Conservation (phyloP, 306 rosid genomes). For the Dryas octopetala region DNA sequence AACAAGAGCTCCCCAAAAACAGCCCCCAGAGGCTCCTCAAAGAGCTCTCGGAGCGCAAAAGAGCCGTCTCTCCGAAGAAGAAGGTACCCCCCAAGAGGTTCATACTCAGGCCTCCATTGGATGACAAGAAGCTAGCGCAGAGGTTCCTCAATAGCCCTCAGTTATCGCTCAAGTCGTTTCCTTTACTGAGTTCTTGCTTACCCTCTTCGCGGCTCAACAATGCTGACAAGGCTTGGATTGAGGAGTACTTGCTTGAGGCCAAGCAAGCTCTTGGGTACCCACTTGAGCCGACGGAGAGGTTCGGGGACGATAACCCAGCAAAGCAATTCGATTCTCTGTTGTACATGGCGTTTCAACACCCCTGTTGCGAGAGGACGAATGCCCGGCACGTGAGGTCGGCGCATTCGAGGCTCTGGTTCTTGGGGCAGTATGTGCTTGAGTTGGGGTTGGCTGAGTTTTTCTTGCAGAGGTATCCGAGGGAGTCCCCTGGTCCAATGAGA, state of each 20-base stretch:
- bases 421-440: constrained; percentile 88
- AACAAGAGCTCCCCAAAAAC: constrained; percentile 62
- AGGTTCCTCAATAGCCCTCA: constrained; percentile 92
- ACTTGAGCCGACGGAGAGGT: constrained; percentile 66
- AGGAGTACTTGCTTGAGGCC: constrained; percentile 86
- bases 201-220: constrained; percentile 81
- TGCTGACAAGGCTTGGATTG: constrained; percentile 84
- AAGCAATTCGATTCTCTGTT: constrained; percentile 78
- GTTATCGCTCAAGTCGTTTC: constrained; percentile 74
- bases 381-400: constrained; percentile 76
- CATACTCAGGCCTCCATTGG: constrained; percentile 78
- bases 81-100: constrained; percentile 65
- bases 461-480: constrained; percentile 95
- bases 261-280: constrained; percentile 95
- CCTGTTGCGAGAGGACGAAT: constrained; percentile 74
- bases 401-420: constrained; percentile 76
- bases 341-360: constrained; percentile 97
- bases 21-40: constrained; percentile 87
- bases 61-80: constrained; percentile 64
- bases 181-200: constrained; percentile 78
- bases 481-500: constrained; percentile 96
- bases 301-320: constrained; percentile 82
- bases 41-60: constrained; percentile 85
- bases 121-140: constrained; percentile 71
- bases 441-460: constrained; percentile 74